Base-by-base conservation (phyloP, 2,329 filamentous ascomycete species). In the Penicillium occitanis region DNA sequence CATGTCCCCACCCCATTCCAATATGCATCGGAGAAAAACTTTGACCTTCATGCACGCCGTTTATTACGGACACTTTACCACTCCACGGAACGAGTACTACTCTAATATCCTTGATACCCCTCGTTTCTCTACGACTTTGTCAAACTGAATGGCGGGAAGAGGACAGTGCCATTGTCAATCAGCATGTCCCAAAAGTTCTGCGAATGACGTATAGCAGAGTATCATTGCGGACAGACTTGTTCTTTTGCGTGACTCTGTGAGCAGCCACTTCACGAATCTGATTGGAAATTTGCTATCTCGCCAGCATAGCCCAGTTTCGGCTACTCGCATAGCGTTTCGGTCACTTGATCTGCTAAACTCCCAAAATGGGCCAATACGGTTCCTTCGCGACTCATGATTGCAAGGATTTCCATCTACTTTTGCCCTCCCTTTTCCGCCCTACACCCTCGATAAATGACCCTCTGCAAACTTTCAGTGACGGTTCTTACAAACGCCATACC, bases 311-410 rank as follows among this genome's bases (percentile, higher is more conserved):
- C 69, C 65, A 68, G 69, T 71, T 69, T 72, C 70, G 73, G 72
- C 75, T 75, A 76, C 78, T 82, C 85, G 86, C 86, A 87, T 87
- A 76, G 74, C 72, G 74, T 82, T 81, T 76, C 78, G 78, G 80
- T 88, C 86, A 88, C 85, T 87, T 88, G 86, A 88, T 84, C 76
- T 76, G 68, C 68, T 69, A 70, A 73, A 75, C 75, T 69, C 76
- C 74, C 75, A 19, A 19, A 42, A 22, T 50, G 10, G 33, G 46
- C 69, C 70, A 72, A 69, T 70, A 63, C 48, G 28, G 37, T 61
- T 40, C 17, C 33, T 64, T 25, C 28, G 53, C 22, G 60, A 61
- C 53, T 68, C 64, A 42, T 44, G 55, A 19, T 46, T 37, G n/a
- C 46, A 51, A 14, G 51, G 25, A 48, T 53, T 51, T 51, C 25